Evolutionary conservation across 2,329 filamentous ascomycete genomes (phyloP).

Genomic region (Trichophyton equinum): DNA sequence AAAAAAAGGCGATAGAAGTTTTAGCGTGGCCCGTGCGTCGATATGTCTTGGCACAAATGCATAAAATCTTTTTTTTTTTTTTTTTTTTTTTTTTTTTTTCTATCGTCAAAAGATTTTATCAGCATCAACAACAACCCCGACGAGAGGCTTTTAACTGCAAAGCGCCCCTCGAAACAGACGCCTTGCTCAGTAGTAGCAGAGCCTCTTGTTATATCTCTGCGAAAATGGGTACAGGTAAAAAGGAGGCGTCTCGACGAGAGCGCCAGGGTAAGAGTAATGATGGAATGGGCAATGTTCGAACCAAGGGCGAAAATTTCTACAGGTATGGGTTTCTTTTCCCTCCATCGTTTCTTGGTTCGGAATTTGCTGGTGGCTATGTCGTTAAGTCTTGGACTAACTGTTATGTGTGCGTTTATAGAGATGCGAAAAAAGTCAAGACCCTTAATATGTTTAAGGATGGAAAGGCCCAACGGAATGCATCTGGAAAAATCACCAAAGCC

Average conservation of each 20-base stretch:
- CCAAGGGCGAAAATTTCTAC: conserved; percentile 99
- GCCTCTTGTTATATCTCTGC: conserved; percentile 11
- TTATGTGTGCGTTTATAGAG: conserved; percentile 25
- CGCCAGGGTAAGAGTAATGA: conserved; percentile 75
- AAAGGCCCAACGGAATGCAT: conserved; percentile 66
- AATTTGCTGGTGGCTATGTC: too few relatives aligned
- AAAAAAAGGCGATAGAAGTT: conserved; percentile 5
- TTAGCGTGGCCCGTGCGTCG: conserved; percentile 12
- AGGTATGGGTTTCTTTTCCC: conserved; percentile 41
- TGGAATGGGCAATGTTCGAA: conserved; percentile 81
- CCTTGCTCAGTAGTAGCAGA: conserved; percentile 9
- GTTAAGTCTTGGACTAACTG: background rate
- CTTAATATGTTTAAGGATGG: conserved; percentile 87
- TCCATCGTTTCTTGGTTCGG: background rate
- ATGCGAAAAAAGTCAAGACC: conserved; percentile 76
- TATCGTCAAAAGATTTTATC: background rate
- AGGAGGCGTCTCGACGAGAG: conserved; percentile 69
- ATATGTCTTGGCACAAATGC: conserved; percentile 9
- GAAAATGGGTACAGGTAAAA: conserved; percentile 80
- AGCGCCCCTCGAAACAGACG: background rate
- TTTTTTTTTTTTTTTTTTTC: conserved; percentile 21
- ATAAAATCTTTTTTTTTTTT: conserved; percentile 19
- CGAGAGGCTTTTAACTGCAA: background rate
- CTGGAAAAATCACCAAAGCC: conserved; percentile 72
- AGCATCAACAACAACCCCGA: background rate